A percentile compares a stretch with the other conserved stretches of the same genome.
phyloP scores from a whole-genome alignment of 2,329 filamentous ascomycete species.

The Aspergillus neotritici region DNA sequence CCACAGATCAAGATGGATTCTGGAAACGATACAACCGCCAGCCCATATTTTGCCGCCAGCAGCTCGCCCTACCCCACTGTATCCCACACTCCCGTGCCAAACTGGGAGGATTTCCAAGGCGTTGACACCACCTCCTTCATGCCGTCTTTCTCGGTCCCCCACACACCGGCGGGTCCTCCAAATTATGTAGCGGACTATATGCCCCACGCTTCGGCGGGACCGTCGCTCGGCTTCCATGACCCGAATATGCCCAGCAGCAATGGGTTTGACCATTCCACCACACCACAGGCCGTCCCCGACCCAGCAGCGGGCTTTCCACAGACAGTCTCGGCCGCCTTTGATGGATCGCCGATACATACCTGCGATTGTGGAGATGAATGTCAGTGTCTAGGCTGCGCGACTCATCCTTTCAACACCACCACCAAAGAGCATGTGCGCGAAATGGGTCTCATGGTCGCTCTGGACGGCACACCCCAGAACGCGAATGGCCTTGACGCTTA shows the following conservation, averaged over 20 bases:
- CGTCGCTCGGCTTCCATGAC: slow-evolving; percentile 11
- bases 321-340: slow-evolving; percentile 6
- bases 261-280: slow-evolving; percentile 13
- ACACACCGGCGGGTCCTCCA: slow-evolving; percentile 5
- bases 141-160: slow-evolving; percentile 13
- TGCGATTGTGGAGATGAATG: slow-evolving; percentile 43
- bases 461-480: slow-evolving; percentile 25
- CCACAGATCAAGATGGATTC: not conserved
- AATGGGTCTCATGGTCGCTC: slow-evolving; percentile 40
- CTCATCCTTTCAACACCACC: slow-evolving; percentile 44
- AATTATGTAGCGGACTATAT: slow-evolving; percentile 16
- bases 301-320: slow-evolving; percentile 8
- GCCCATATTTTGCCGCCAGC: slow-evolving; percentile 8
- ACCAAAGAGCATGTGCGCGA: slow-evolving; percentile 43
- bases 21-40: not conserved
- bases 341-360: slow-evolving; percentile 24
- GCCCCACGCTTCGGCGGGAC: slow-evolving; percentile 8
- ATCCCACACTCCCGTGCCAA: slow-evolving; percentile 11
- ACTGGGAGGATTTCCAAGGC: slow-evolving; percentile 19
- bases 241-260: slow-evolving; percentile 11
- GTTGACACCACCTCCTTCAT: slow-evolving; percentile 12
- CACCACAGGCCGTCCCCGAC: slow-evolving; percentile 11
- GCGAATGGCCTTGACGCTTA: slow-evolving; percentile 17
- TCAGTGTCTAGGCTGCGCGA: slow-evolving; percentile 42
- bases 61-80: slow-evolving; percentile 13